Evolutionary conservation across 768 basidiomycete species (phyloP).

Genomic region (Psilocybe azurescens): DNA sequence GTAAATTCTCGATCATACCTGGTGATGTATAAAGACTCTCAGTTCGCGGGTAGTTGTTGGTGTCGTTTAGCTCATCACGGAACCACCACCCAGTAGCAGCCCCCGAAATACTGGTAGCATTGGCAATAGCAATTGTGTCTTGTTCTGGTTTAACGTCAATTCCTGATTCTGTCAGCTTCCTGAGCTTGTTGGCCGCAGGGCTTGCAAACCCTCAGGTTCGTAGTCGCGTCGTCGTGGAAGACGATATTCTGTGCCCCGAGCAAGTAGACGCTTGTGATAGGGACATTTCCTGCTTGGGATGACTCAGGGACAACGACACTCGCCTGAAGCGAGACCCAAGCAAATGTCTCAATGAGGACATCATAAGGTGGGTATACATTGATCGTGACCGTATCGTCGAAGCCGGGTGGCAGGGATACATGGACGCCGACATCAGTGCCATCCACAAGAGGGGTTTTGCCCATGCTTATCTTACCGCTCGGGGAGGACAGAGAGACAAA

Average conservation of each 20-base stretch:
- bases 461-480: background rate
- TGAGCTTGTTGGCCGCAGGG: background rate
- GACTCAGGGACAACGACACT: background rate
- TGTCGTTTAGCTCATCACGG: background rate
- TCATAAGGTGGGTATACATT: background rate
- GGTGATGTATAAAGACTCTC: background rate
- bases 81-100: conserved; percentile 2
- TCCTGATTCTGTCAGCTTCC: background rate
- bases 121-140: background rate
- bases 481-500: conserved; percentile 3
- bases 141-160: no score
- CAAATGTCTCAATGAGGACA: background rate
- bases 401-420: background rate
- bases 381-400: conserved; percentile 1
- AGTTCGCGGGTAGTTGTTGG: background rate
- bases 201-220: background rate
- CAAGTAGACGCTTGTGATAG: background rate
- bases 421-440: background rate
- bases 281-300: background rate
- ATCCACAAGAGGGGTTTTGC: background rate
- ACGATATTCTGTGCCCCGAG: conserved; percentile 2
- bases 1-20: background rate
- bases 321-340: conserved; percentile 2
- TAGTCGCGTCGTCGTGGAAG: background rate
- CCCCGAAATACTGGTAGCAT: background rate